A percentile compares a stretch with the other conserved stretches of the same genome.
These are phyloP conservation scores for Aspergillus sojae DNA, from an alignment of 2,329 filamentous ascomycete species.

Conservation along the genomic window DNA sequence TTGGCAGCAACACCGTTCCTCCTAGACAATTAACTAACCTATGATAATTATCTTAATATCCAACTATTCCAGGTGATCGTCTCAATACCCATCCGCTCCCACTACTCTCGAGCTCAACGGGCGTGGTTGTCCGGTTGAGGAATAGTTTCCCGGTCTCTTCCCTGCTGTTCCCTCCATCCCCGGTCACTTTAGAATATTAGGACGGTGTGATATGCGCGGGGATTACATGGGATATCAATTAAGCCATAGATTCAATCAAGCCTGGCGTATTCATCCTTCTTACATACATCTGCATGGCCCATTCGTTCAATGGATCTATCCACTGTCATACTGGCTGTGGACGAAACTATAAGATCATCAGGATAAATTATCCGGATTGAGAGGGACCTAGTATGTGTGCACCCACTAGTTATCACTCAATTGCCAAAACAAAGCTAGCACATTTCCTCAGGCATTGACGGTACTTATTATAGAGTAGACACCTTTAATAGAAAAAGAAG, in stretches of 20 bases:
- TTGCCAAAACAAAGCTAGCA: not conserved
- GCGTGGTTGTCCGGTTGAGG: not conserved
- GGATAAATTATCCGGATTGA: not conserved
- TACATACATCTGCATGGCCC: not conserved
- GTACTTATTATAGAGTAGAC: not conserved
- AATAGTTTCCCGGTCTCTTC: not conserved
- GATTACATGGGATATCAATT: not conserved
- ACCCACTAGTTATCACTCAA: not conserved
- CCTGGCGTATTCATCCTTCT: not conserved
- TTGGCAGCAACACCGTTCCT: not conserved
- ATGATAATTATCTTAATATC: slow-evolving; percentile 1
- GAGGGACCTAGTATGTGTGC: not conserved
- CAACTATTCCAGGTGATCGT: slow-evolving; percentile 12
- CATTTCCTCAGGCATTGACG: not conserved
- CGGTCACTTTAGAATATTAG: not conserved
- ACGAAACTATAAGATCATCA: not conserved
- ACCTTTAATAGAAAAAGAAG: too few species aligned
- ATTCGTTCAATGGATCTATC: not conserved
- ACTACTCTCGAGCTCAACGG: not conserved
- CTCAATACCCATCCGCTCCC: not conserved
- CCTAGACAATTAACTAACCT: not conserved
- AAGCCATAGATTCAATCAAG: not conserved
- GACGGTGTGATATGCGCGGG: not conserved
- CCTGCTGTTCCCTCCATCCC: not conserved
- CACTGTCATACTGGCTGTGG: not conserved